Evolutionary conservation across 306 rosid species (phyloP).

Genomic region (Macrotyloma uniflorum): DNA sequence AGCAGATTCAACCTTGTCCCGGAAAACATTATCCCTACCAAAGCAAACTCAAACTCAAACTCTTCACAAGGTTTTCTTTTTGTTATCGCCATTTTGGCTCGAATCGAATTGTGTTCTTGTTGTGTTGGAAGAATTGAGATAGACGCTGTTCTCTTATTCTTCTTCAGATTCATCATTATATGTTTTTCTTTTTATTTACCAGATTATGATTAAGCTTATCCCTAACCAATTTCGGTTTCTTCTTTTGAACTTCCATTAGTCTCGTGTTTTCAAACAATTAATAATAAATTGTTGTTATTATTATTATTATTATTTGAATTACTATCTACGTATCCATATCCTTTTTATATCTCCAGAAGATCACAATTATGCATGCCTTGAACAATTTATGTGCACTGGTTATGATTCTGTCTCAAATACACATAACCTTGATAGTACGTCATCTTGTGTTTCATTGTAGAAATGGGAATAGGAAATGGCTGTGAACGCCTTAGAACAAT

Average conservation of each 20-base stretch:
- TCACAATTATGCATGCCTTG: not conserved
- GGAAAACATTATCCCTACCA: conserved; percentile 59
- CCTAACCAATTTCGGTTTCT: not conserved
- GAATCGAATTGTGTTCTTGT: not conserved
- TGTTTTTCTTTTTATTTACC: not conserved
- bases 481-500: conserved; percentile 68
- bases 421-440: not conserved
- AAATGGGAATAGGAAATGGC: conserved; percentile 51
- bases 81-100: conserved; percentile 1
- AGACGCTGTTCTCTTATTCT: not conserved
- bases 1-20: conserved; percentile 48
- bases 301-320: not conserved
- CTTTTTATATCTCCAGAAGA: not conserved
- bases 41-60: conserved; percentile 29
- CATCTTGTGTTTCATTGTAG: conserved; percentile 21
- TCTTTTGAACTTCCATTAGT: not conserved
- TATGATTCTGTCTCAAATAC: not conserved
- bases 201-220: not conserved
- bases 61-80: conserved; percentile 44
- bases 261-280: not conserved
- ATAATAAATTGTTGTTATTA: too few species aligned
- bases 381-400: conserved; percentile 7
- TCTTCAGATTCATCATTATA: not conserved
- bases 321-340: too few species aligned
- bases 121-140: conserved; percentile 12